Evolutionary conservation across 495 filamentous ascomycete species (phyloP), one percentile per base, ranked within the genome.

Genomic region (Xanthoparmelia taractica): DNA sequence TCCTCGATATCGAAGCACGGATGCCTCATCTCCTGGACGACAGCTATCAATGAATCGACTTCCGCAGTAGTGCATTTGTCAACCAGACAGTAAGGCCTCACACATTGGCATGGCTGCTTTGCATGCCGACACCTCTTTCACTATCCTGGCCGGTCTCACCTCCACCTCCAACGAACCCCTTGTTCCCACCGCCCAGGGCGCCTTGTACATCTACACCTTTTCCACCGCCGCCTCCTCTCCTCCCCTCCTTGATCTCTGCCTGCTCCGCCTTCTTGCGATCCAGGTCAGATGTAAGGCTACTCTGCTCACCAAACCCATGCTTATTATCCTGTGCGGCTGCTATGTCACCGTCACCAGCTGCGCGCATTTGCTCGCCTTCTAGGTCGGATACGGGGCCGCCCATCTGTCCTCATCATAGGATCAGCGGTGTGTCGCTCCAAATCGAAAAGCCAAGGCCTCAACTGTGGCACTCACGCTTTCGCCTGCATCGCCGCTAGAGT

Each of bases 321-420:
- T 77, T 76, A 27, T 72, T 67, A 63, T 78, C 77, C 0, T 75
- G 68, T 60, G 75, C 74, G 31, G 73, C 67, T 3, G 81, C 82
- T 43, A 86, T 80, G 29, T 81, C 74, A 5, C 83, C 84, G 61
- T 86, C 83, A 8, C 73, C 71, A 0, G 77, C 73, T 34, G 79
- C 74, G 31, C 77, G 74, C 77, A 86, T 83, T 64, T 85, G 79
- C 8, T 83, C 84, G 13, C 80, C 80, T 23, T 85, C 82, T 1
- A 72, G 65, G 60, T 78, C 75, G 10, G 76, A 72, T 62, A 70
- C 72, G 20, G 48, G 66, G 58, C 55, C 68, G 62, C n/a, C 71
- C 66, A 56, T 64, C 60, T 71, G 45, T 8, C 2, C 20, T 13
- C 18, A 36, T 43, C 25, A 57, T 57, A 17, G 11, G 15, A 29